Conservation (phyloP, 1,284 basidiomycete species). For the Cryptococcus neoformans region DNA sequence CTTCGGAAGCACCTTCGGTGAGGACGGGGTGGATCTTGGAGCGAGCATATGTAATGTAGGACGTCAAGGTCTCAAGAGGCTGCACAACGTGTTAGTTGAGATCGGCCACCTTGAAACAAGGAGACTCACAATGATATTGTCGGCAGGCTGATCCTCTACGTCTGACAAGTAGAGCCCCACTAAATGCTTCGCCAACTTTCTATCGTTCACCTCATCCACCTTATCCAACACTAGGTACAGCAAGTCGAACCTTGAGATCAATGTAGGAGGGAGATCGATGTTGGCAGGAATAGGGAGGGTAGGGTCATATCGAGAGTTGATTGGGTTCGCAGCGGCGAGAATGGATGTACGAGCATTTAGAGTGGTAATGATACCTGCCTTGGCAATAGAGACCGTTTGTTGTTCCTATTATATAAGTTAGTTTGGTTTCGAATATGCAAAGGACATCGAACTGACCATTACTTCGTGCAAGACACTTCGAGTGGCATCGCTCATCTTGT, state of each 20-base stretch:
- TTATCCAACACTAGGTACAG: slow-evolving; percentile 97
- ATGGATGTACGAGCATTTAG: slow-evolving; percentile 97
- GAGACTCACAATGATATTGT: slow-evolving; percentile 71
- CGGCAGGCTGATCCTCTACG: slow-evolving; percentile 62
- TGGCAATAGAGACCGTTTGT: slow-evolving; percentile 99
- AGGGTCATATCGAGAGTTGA: slow-evolving; percentile 92
- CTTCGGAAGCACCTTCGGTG: slow-evolving; percentile 77
- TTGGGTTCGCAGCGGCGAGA: slow-evolving; percentile 93
- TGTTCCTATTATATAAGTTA: slow-evolving; percentile 68
- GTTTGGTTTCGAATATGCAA: not conserved
- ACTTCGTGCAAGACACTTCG: slow-evolving; percentile 98
- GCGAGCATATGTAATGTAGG: slow-evolving; percentile 92
- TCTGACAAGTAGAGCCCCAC: slow-evolving; percentile 95
- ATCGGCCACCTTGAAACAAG: not conserved
- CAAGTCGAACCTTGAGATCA: slow-evolving; percentile 96
- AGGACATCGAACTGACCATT: slow-evolving; percentile 63
- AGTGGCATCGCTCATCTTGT: slow-evolving; percentile 98
- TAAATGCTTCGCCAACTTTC: slow-evolving; percentile 88
- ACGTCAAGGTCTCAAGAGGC: slow-evolving; percentile 85
- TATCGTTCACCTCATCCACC: slow-evolving; percentile 83
- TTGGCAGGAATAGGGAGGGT: slow-evolving; percentile 77
- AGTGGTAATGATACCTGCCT: slow-evolving; percentile 98
- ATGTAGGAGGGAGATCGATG: slow-evolving; percentile 92
- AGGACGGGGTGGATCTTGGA: slow-evolving; percentile 86
- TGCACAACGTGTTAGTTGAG: slow-evolving; percentile 39